Evolutionary conservation across 352 stramenopile genomes (phyloP), one percentile per base, ranked within the genome.

Genomic region (Globisporangium abappressorium): DNA sequence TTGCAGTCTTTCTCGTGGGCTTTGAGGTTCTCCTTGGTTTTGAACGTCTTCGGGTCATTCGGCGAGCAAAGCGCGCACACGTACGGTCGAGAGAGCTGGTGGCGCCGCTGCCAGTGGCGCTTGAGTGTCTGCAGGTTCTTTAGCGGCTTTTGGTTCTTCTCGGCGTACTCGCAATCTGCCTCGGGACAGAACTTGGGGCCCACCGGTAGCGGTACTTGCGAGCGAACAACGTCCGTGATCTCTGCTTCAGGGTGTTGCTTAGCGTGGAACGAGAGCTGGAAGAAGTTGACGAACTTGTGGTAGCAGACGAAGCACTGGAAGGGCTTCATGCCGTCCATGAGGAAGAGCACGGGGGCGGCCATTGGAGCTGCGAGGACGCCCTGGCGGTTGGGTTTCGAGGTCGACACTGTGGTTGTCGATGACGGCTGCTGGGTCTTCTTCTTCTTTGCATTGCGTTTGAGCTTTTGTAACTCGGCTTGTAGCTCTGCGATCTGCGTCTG

Each of bases 71-170:
- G 65, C 1, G 70, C 58, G 64, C 82, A 91, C 47, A 73, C 65
- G 64, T 88, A 86, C n/a, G 82, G 82, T 2, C 82, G 76, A 1
- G 75, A 70, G 20, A 53, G 75, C 66, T 89, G 81, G 66, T 91
- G 82, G 0, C 80, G 76, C 7, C 82, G 82, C 63, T 89, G 82
- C 80, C 81, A 91, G 64, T 91, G 82, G n/a, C 82, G 82, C 63
- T 91, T 91, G 62, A 89, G 70, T 7, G 82, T 91, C 65, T 89
- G 82, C 33, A 91, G 68, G n/a, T 84, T 91, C 61, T 79, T 75
- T 64, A 91, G 75, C 47, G 80, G 84, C 71, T 71, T 75, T n/a
- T 71, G 79, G 14, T 64, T 72, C 6, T 71, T 61, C 55, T 80
- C 70, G 2, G 74, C 72, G 60, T 87, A 90, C 57, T 87, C 81